Evolutionary conservation across 2,329 filamentous ascomycete species (phyloP).

Genomic region (Tolypocladium tundrense): DNA sequence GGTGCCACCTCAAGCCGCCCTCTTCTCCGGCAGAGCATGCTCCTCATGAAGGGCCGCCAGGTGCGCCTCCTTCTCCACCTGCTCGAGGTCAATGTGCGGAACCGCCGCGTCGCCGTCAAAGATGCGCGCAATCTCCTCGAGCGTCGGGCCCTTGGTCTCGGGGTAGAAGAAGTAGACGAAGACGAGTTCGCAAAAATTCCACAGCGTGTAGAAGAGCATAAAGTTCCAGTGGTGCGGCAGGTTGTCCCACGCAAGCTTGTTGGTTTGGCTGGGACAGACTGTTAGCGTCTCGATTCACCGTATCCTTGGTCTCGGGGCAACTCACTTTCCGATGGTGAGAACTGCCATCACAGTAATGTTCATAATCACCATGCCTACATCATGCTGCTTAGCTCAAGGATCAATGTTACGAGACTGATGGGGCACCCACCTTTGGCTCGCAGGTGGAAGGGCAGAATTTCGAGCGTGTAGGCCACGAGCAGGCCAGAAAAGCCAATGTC

Average conservation of each 20-base stretch:
- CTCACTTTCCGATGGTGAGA: conserved; percentile 49
- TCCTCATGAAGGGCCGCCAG: conserved; percentile 13
- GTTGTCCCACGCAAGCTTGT: conserved; percentile 52
- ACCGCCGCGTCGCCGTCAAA: conserved; percentile 57
- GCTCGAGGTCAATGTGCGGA: conserved; percentile 41
- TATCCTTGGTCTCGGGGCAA: conserved; percentile 8
- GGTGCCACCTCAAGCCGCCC: conserved; percentile 20
- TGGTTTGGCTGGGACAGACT: conserved; percentile 33
- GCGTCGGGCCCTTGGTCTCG: conserved; percentile 60
- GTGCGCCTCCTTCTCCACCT: conserved; percentile 42
- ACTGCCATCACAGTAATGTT: conserved; percentile 53
- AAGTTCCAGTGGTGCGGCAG: conserved; percentile 53
- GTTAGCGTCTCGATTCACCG: not conserved
- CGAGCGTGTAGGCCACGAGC: conserved; percentile 46
- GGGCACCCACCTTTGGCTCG: conserved; percentile 36
- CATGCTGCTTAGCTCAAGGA: not conserved
- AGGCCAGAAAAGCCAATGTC: conserved; percentile 50
- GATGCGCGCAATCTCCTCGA: conserved; percentile 34
- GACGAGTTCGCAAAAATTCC: conserved; percentile 48
- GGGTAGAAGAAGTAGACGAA: conserved; percentile 59
- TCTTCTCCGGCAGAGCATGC: not conserved
- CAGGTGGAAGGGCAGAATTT: conserved; percentile 47
- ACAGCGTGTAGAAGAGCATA: conserved; percentile 55
- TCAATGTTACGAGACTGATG: not conserved
- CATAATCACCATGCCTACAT: conserved; percentile 47